phyloP scores from a whole-genome alignment of 1,284 basidiomycete genomes.

The Ganoderma lingzhi region DNA sequence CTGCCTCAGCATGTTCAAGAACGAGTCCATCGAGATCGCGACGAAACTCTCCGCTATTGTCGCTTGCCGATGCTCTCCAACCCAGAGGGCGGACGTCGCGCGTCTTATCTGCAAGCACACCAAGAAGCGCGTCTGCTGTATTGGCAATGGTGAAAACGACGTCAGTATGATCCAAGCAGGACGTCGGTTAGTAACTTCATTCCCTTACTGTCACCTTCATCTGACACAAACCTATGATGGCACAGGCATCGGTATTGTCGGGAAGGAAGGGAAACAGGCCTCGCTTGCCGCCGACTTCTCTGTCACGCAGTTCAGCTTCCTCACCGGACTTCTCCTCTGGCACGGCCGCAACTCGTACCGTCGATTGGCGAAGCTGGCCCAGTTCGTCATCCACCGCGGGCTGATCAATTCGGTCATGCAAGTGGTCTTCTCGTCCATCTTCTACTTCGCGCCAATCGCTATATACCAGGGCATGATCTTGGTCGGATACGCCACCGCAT shows the following conservation, averaged over 20 bases:
- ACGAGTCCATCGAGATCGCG: conserved; percentile 95
- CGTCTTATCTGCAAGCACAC: conserved; percentile 90
- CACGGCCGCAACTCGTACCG: conserved; percentile 98
- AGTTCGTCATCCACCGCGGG: conserved; percentile 98
- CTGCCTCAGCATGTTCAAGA: conserved; percentile 88
- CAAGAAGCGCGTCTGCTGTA: conserved; percentile 96
- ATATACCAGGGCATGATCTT: conserved; percentile 98
- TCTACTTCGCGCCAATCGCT: conserved; percentile 99
- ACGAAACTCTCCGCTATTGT: conserved; percentile 97
- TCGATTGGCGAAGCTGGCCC: conserved; percentile 97
- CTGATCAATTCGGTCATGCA: conserved; percentile 98
- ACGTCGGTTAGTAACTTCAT: conserved; percentile 77
- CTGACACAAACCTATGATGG: not conserved
- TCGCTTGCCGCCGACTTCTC: conserved; percentile 98
- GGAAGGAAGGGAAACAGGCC: conserved; percentile 99
- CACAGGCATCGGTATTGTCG: conserved; percentile 94
- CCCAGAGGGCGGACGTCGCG: conserved; percentile 98
- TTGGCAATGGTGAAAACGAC: conserved; percentile 95
- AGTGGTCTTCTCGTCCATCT: conserved; percentile 96
- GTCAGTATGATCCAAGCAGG: conserved; percentile 96
- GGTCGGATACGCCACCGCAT: conserved; percentile 97
- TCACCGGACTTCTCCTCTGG: conserved; percentile 97
- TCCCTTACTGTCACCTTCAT: not conserved
- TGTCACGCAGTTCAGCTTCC: conserved; percentile 93
- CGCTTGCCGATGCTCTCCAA: conserved; percentile 97